Evolutionary conservation across 2,329 filamentous ascomycete species (phyloP), one percentile per base, ranked within the genome.

Genomic region (Kalmusia sp.): DNA sequence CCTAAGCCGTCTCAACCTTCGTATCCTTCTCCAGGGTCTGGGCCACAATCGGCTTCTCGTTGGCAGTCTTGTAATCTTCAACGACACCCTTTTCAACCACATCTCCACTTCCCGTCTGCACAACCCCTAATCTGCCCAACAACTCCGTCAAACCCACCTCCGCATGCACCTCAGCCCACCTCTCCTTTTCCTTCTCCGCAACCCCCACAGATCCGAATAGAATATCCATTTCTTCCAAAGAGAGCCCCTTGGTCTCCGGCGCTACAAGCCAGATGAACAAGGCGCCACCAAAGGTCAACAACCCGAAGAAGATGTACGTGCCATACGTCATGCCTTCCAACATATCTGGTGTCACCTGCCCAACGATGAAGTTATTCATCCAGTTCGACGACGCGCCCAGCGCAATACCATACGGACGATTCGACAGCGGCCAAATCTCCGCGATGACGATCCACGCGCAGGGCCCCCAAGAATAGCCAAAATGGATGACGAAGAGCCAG

Each of bases 381-480:
- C 76, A 78, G 58, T 78, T 78, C 6, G 62, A 67, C 6, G 67
- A 72, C 28, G 87, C 87, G 17, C 87, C 88, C 0, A 92, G 76
- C 0, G 88, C 81, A 14, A 90, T 87, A 44, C 88, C 89, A 57
- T 91, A 89, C 0, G 89, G 83, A 31, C 64, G 82, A 19, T 86
- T 85, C 54, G 83, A 87, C 7, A 91, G 73, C 0, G 88, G 89
- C 86, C 87, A 92, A 37, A 92, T 85, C 73, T 91, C 89, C 2
- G 87, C 83, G 1, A 90, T 81, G 50, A 92, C 82, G 54, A 90
- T 89, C 89, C 89, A 92, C 0, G 86, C 83, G 65, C 85, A 87
- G 2, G 88, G 88, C 0, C 88, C 87, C 89, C 88, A 92, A 0
- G 83, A 86, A 69, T 90, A 91, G 24, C 87, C 89, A 65, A 92